phyloP scores from a whole-genome alignment of 805 yeast genomes.

The Wickerhamomyces xylosicus region DNA sequence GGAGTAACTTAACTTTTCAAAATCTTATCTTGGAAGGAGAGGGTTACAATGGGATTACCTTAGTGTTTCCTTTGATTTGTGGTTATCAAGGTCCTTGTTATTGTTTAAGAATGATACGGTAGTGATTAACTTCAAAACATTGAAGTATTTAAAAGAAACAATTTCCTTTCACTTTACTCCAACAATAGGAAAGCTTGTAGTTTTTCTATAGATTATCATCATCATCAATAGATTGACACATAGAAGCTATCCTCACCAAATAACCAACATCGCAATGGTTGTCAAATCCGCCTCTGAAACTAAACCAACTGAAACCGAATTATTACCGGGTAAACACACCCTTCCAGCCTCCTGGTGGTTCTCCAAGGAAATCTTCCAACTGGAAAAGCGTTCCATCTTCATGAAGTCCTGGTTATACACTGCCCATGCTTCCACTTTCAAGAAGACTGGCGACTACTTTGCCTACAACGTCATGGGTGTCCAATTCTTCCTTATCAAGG shows the following conservation, averaged over 20 bases:
- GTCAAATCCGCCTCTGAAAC: slow-evolving; percentile 18
- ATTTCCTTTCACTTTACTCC: not conserved
- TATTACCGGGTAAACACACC: slow-evolving; percentile 35
- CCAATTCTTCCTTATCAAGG: slow-evolving; percentile 44
- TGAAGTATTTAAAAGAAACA: not conserved
- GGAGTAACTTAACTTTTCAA: too few relatives aligned
- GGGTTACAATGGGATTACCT: too few relatives aligned
- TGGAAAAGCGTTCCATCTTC: slow-evolving; percentile 49
- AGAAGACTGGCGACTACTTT: slow-evolving; percentile 48
- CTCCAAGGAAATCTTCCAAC: slow-evolving; percentile 44
- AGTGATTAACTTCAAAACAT: not conserved
- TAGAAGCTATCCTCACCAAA: too few relatives aligned
- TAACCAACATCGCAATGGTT: slow-evolving; percentile 11
- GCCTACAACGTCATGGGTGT: slow-evolving; percentile 41
- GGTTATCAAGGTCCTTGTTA: too few relatives aligned
- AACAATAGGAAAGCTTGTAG: too few relatives aligned
- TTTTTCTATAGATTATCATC: too few relatives aligned
- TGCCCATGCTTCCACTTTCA: slow-evolving; percentile 40
- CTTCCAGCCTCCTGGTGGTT: slow-evolving; percentile 63
- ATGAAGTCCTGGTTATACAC: slow-evolving; percentile 47
- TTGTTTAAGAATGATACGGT: too few relatives aligned
- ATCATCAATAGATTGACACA: not conserved
- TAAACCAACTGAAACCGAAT: slow-evolving; percentile 16
- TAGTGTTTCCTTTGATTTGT: too few relatives aligned
- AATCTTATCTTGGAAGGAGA: too few relatives aligned